Evolutionary conservation across 2,329 filamentous ascomycete genomes (phyloP).

Genomic region (Ophiocordyceps unilateralis): DNA sequence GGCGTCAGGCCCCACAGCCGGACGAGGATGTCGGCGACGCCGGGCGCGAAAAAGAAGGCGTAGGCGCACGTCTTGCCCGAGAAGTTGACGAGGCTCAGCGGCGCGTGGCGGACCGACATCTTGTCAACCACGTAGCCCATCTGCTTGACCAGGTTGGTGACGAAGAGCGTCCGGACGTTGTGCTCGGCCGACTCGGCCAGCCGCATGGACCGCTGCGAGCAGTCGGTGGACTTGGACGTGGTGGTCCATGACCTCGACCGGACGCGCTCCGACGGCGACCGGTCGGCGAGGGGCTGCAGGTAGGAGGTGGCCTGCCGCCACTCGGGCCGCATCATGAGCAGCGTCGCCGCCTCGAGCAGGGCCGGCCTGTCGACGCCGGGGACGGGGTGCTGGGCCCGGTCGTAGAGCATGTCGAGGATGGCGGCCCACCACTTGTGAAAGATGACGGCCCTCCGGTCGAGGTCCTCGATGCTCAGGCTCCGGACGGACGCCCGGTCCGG

Average conservation of each 20-base stretch:
- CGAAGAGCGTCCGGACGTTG: slow-evolving; percentile 76
- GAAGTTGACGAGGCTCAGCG: slow-evolving; percentile 57
- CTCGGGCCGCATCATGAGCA: slow-evolving; percentile 77
- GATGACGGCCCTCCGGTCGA: slow-evolving; percentile 64
- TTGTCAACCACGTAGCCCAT: slow-evolving; percentile 79
- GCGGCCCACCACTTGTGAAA: slow-evolving; percentile 84
- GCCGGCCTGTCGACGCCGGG: slow-evolving; percentile 69
- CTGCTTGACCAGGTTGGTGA: slow-evolving; percentile 65
- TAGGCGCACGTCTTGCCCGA: slow-evolving; percentile 84
- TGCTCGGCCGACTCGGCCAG: slow-evolving; percentile 58
- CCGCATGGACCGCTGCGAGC: slow-evolving; percentile 43
- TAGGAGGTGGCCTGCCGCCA: slow-evolving; percentile 62
- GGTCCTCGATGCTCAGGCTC: slow-evolving; percentile 54
- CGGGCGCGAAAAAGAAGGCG: slow-evolving; percentile 83
- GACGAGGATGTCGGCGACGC: slow-evolving; percentile 67
- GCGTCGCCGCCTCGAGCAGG: slow-evolving; percentile 60
- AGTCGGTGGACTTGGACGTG: slow-evolving; percentile 43
- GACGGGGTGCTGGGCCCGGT: slow-evolving; percentile 48
- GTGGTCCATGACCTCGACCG: slow-evolving; percentile 28
- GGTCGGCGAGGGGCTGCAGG: slow-evolving; percentile 44
- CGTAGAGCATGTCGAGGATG: slow-evolving; percentile 66
- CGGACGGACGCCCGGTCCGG: slow-evolving; percentile 48
- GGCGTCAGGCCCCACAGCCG: slow-evolving; percentile 62
- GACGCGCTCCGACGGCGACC: slow-evolving; percentile 28
- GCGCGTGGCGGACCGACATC: slow-evolving; percentile 59